Conservation (phyloP, 352 stramenopile genomes). For the Peronospora belbahrii region DNA sequence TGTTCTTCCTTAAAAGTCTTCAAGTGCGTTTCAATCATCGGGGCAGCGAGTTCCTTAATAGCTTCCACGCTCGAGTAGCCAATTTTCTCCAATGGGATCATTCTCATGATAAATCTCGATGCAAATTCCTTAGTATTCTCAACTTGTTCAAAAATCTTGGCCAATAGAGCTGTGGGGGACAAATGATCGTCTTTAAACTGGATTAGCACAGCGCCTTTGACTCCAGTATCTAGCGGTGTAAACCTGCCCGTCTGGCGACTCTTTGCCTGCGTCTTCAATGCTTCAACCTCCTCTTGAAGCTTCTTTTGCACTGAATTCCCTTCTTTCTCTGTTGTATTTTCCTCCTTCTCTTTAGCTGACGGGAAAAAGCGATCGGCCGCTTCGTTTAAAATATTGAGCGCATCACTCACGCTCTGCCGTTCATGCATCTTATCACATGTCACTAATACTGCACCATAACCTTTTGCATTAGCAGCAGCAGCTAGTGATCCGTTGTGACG, state of each 20-base stretch:
- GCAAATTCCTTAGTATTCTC: slow-evolving; percentile 57
- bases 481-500: slow-evolving; percentile 48
- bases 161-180: slow-evolving; percentile 38
- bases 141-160: slow-evolving; percentile 58
- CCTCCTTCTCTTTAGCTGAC: slow-evolving; percentile 14
- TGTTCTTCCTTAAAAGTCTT: slow-evolving; percentile 26
- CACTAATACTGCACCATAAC: slow-evolving; percentile 49
- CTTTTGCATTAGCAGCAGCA: slow-evolving; percentile 49
- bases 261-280: slow-evolving; percentile 47
- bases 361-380: slow-evolving; percentile 59
- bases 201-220: slow-evolving; percentile 66
- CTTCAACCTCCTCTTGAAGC: slow-evolving; percentile 61
- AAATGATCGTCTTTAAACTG: slow-evolving; percentile 47
- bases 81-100: slow-evolving; percentile 70
- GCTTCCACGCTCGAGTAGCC: slow-evolving; percentile 54
- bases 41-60: slow-evolving; percentile 44
- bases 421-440: slow-evolving; percentile 77
- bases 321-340: slow-evolving; percentile 8
- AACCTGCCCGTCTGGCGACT: slow-evolving; percentile 59
- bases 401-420: slow-evolving; percentile 58
- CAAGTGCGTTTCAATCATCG: slow-evolving; percentile 46
- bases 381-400: slow-evolving; percentile 71
- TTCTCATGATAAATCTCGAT: slow-evolving; percentile 63
- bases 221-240: slow-evolving; percentile 58
- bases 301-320: slow-evolving; percentile 51